Evolutionary conservation across 441 rosid genomes (phyloP).

Genomic region (Mallotus japonicus): DNA sequence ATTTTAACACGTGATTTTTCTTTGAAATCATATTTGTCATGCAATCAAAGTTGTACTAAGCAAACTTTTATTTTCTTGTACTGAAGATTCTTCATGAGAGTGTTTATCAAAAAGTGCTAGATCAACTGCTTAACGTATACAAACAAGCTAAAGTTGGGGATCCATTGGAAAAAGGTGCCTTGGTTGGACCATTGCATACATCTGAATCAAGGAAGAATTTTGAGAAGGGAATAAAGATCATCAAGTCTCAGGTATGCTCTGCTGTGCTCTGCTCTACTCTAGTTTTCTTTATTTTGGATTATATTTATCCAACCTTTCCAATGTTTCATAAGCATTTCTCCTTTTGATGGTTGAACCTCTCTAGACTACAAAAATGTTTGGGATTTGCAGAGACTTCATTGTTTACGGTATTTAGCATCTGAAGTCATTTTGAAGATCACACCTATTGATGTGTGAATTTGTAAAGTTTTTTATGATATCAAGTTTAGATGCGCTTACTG

Average conservation of each 20-base stretch:
- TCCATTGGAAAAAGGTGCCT: constrained; percentile 84
- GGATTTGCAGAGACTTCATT: neutral
- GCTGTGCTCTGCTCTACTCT: constrained; percentile 21
- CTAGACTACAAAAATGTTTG: no score
- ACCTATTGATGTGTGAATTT: neutral
- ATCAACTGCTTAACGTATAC: constrained; percentile 70
- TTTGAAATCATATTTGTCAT: neutral
- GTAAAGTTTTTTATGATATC: neutral
- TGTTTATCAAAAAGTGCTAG: constrained; percentile 63
- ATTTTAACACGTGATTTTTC: constrained; percentile 25
- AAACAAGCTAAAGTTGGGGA: constrained; percentile 92
- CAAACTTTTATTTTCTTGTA: constrained; percentile 24
- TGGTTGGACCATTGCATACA: constrained; percentile 91
- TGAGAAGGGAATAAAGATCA: constrained; percentile 78
- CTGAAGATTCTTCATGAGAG: constrained; percentile 85
- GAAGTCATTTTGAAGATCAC: neutral
- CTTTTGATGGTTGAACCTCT: neutral
- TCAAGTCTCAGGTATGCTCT: constrained; percentile 77
- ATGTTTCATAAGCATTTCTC: neutral
- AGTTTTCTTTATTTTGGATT: constrained; percentile 1
- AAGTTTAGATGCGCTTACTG: neutral
- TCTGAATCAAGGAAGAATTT: constrained; percentile 69
- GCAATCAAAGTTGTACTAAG: constrained; percentile 4
- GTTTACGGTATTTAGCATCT: no score
- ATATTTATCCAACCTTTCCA: neutral